A percentile compares a stretch with the other conserved stretches of the same genome.
Conservation (phyloP, 2,329 filamentous ascomycete genomes). For the Aspergillus pseudoviridinutans region DNA sequence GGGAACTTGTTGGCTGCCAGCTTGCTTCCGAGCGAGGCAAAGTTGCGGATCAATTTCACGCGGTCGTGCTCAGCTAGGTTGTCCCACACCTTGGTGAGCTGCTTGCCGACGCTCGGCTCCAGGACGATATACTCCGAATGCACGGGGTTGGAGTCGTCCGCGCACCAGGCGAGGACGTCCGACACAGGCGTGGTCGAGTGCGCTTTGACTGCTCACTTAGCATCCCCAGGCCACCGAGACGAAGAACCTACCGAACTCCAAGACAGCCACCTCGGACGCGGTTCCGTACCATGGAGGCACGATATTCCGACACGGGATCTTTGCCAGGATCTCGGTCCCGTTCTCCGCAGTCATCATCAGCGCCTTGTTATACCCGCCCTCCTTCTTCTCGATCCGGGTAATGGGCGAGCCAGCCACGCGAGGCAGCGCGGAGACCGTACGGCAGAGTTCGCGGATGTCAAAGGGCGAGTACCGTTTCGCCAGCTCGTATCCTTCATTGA, state of each 20-base stretch:
- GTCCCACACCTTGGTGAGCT: slow-evolving; percentile 27
- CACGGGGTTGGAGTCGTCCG: slow-evolving; percentile 23
- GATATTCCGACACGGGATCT: slow-evolving; percentile 19
- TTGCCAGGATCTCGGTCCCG: slow-evolving; percentile 19
- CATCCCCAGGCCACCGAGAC: background rate
- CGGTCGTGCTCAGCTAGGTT: slow-evolving; percentile 18
- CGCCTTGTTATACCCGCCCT: slow-evolving; percentile 25
- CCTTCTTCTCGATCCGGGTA: slow-evolving; percentile 25
- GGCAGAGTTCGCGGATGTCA: slow-evolving; percentile 26
- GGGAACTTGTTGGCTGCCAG: slow-evolving; percentile 24
- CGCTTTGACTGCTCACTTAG: slow-evolving; percentile 9
- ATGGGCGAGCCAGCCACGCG: slow-evolving; percentile 18
- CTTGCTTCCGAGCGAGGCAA: slow-evolving; percentile 24
- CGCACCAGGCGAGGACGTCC: slow-evolving; percentile 25
- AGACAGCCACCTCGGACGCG: slow-evolving; percentile 21
- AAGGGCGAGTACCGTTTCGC: slow-evolving; percentile 26
- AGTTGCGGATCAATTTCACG: slow-evolving; percentile 22
- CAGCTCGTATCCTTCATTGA: slow-evolving; percentile 21
- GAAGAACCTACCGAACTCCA: slow-evolving; percentile 19
- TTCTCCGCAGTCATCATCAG: slow-evolving; percentile 21
- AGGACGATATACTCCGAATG: slow-evolving; percentile 34
- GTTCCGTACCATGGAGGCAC: slow-evolving; percentile 21
- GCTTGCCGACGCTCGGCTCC: slow-evolving; percentile 25
- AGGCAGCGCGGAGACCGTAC: slow-evolving; percentile 18
- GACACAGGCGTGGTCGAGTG: slow-evolving; percentile 22